phyloP scores from a whole-genome alignment of 805 yeast species.

The Candida sithepensis region DNA sequence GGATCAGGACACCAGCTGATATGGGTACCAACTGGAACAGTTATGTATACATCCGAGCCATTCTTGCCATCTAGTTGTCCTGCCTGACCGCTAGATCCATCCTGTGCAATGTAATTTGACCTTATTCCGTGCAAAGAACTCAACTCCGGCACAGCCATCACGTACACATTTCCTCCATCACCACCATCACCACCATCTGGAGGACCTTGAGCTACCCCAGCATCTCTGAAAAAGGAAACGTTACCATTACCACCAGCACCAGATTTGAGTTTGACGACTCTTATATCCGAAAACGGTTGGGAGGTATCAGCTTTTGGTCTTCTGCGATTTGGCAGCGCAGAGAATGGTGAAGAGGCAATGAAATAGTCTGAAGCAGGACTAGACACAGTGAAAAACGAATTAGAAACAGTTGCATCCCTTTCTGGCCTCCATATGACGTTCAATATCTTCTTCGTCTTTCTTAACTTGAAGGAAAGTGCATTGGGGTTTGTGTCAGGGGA shows the following conservation, averaged over 20 bases:
- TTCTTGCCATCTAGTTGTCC: slow-evolving; percentile 82
- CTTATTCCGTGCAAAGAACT: slow-evolving; percentile 68
- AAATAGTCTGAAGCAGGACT: slow-evolving; percentile 31
- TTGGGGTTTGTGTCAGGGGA: slow-evolving; percentile 16
- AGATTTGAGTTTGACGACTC: slow-evolving; percentile 60
- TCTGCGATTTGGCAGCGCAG: slow-evolving; percentile 31
- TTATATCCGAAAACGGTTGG: slow-evolving; percentile 57
- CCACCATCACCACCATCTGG: slow-evolving; percentile 99
- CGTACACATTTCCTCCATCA: slow-evolving; percentile 80
- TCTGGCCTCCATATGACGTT: slow-evolving; percentile 15
- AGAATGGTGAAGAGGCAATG: slow-evolving; percentile 37
- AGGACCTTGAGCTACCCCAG: slow-evolving; percentile 83
- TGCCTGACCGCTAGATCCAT: slow-evolving; percentile 69
- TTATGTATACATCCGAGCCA: slow-evolving; percentile 75
- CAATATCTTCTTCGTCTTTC: slow-evolving; percentile 7
- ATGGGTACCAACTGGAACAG: slow-evolving; percentile 90
- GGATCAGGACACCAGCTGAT: slow-evolving; percentile 85
- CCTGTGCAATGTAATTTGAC: slow-evolving; percentile 64
- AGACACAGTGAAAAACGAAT: slow-evolving; percentile 25
- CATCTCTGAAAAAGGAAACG: slow-evolving; percentile 82
- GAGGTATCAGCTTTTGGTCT: slow-evolving; percentile 42
- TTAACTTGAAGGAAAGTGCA: slow-evolving; percentile 8
- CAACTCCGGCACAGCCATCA: slow-evolving; percentile 72
- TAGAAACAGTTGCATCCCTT: slow-evolving; percentile 1
- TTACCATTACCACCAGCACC: slow-evolving; percentile 91